Conservation (phyloP, 2,329 filamentous ascomycete genomes). For the Fusarium odoratissimum region DNA sequence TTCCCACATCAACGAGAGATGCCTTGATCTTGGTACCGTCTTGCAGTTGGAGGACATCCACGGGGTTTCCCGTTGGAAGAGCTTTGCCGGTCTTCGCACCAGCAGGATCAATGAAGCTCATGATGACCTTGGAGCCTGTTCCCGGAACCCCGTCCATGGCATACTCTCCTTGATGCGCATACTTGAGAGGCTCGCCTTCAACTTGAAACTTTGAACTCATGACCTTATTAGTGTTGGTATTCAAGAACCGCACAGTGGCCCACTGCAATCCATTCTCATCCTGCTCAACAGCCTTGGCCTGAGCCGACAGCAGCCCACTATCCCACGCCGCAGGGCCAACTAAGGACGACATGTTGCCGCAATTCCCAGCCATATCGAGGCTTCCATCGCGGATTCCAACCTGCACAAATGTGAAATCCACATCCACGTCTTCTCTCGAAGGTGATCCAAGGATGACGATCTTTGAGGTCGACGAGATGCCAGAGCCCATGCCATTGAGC, state of each 20-base stretch:
- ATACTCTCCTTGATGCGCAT: constrained; percentile 61
- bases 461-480: constrained; percentile 76
- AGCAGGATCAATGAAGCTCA: constrained; percentile 71
- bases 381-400: constrained; percentile 70
- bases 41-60: constrained; percentile 60
- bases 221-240: constrained; percentile 77
- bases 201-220: constrained; percentile 69
- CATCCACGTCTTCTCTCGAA: constrained; percentile 61
- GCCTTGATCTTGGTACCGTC: constrained; percentile 55
- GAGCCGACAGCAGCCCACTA: constrained; percentile 42
- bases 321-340: constrained; percentile 66
- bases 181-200: constrained; percentile 49
- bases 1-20: constrained; percentile 72
- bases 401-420: constrained; percentile 79
- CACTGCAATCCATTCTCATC: constrained; percentile 46
- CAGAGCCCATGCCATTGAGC: constrained; percentile 77
- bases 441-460: constrained; percentile 73
- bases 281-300: constrained; percentile 21
- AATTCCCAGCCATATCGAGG: constrained; percentile 77
- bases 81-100: constrained; percentile 70
- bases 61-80: constrained; percentile 62
- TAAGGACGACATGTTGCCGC: constrained; percentile 78
- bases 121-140: constrained; percentile 64
- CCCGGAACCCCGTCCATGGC: constrained; percentile 73
- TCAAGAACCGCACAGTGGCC: constrained; percentile 69